Conservation (phyloP, 805 yeast species). For the Zygosaccharomyces pseudorouxii region DNA sequence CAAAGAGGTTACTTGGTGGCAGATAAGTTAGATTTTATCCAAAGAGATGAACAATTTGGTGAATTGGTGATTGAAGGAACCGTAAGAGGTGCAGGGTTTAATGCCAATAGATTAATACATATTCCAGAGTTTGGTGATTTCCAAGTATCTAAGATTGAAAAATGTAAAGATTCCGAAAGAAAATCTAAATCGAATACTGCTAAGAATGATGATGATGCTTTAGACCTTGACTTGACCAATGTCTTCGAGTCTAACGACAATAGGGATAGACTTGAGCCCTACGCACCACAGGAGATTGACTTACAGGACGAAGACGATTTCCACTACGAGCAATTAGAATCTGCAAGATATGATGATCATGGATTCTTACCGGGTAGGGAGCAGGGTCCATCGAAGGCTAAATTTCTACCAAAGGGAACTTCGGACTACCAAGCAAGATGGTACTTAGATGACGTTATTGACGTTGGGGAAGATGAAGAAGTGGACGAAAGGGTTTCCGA, state of each 20-base stretch:
- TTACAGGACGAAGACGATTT: slow-evolving; percentile 37
- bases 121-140: slow-evolving; percentile 89
- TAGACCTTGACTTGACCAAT: slow-evolving; percentile 19
- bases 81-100: slow-evolving; percentile 82
- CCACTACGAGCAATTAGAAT: slow-evolving; percentile 29
- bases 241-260: slow-evolving; percentile 37
- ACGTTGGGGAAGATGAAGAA: slow-evolving; percentile 30
- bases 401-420: slow-evolving; percentile 61
- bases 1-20: slow-evolving; percentile 84
- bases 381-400: slow-evolving; percentile 34
- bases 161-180: slow-evolving; percentile 34
- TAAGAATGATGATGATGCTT: slow-evolving; percentile 16
- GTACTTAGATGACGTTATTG: slow-evolving; percentile 57
- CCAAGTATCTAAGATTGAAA: slow-evolving; percentile 65
- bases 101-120: slow-evolving; percentile 72
- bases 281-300: slow-evolving; percentile 54
- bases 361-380: slow-evolving; percentile 37
- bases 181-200: slow-evolving; percentile 24
- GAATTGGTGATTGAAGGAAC: slow-evolving; percentile 68
- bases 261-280: slow-evolving; percentile 57
- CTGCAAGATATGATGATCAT: slow-evolving; percentile 40
- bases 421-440: slow-evolving; percentile 79
- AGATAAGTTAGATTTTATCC: slow-evolving; percentile 45
- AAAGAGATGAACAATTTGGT: slow-evolving; percentile 28
- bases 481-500: slow-evolving; percentile 16